These are phyloP conservation scores for Erodium maritimum DNA, from an alignment of 345 rosid genomes.

Conservation along the genomic window DNA sequence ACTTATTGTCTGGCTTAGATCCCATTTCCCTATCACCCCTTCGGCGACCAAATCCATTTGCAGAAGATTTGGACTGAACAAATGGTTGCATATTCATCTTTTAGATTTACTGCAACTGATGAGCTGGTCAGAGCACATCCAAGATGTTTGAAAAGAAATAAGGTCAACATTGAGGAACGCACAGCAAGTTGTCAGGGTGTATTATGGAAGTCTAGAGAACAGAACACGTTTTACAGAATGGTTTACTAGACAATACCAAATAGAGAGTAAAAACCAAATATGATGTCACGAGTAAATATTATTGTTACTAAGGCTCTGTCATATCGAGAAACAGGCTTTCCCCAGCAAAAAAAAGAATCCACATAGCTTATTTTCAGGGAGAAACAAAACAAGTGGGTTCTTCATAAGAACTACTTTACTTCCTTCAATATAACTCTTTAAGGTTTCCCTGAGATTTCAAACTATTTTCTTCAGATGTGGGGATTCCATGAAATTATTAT, in stretches of 20 bases:
- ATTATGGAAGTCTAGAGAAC: background rate
- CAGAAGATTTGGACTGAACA: conserved; percentile 31
- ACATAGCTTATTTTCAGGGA: background rate
- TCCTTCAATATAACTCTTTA: background rate
- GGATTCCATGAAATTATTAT: background rate
- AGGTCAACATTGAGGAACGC: background rate
- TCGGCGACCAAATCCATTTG: conserved; percentile 56
- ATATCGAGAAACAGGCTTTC: background rate
- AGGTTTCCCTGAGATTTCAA: background rate
- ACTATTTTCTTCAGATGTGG: background rate
- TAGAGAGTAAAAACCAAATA: background rate
- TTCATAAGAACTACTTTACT: background rate
- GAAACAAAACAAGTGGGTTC: background rate
- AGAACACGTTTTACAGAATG: background rate
- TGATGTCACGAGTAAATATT: background rate
- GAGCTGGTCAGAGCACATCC: background rate
- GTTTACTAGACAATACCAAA: background rate
- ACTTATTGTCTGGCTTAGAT: conserved; percentile 35
- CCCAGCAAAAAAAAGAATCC: background rate
- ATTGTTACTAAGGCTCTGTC: background rate
- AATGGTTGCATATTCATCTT: conserved; percentile 45
- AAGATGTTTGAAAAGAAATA: background rate
- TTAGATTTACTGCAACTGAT: background rate
- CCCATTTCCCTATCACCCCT: conserved; percentile 55
- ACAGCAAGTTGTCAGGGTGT: background rate